phyloP scores from a whole-genome alignment of 2,329 filamentous ascomycete species.

The Penicillium sp. region DNA sequence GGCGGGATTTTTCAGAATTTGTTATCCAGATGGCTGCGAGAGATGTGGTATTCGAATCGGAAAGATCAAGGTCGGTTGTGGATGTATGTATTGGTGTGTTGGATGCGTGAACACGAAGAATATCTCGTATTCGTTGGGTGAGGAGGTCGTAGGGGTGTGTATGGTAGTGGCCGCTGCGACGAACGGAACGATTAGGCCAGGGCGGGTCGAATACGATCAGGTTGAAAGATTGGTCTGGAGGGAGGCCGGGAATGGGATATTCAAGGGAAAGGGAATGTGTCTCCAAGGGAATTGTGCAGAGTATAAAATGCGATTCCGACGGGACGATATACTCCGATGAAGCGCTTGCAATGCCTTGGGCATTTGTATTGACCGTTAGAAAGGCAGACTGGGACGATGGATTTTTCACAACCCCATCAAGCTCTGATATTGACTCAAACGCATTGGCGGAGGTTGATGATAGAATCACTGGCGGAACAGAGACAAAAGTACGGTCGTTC shows the following conservation, averaged over 20 bases:
- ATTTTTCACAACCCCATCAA: conserved; percentile 31
- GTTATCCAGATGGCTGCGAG: conserved; percentile 59
- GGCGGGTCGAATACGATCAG: conserved; percentile 59
- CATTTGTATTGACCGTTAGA: conserved; percentile 7
- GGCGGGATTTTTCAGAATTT: conserved; percentile 50
- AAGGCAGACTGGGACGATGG: conserved; percentile 17
- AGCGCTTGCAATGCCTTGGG: conserved; percentile 21
- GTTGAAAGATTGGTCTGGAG: conserved; percentile 45
- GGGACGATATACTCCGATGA: conserved; percentile 41
- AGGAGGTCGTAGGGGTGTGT: conserved; percentile 29
- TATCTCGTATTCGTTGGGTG: conserved; percentile 35
- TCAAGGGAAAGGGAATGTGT: neutral
- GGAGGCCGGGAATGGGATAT: conserved; percentile 25
- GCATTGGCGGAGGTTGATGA: conserved; percentile 29
- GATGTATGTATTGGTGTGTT: neutral
- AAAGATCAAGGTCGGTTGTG: neutral
- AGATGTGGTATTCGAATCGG: conserved; percentile 1
- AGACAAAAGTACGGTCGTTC: neutral
- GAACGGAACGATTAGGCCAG: conserved; percentile 59
- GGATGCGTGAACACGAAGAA: conserved; percentile 44
- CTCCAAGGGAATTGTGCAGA: conserved; percentile 34
- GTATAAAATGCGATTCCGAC: conserved; percentile 45
- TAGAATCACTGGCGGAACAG: conserved; percentile 29
- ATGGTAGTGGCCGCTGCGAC: conserved; percentile 48
- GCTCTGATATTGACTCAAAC: conserved; percentile 23